Conservation (phyloP, 257 asterid genomes). For the Ballota nigra region DNA sequence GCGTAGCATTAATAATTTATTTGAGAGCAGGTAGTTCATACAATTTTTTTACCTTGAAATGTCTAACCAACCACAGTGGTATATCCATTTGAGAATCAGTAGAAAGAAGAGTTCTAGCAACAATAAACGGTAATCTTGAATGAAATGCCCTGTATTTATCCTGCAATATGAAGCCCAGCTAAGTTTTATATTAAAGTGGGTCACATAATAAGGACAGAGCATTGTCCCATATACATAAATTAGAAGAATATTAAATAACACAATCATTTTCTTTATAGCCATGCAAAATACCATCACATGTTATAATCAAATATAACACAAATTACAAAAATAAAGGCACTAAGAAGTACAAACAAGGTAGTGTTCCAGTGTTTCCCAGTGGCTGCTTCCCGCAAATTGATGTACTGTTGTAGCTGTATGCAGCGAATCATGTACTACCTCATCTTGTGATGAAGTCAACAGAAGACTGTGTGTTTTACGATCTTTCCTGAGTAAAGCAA, state of each 20-base stretch:
- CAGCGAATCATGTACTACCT: constrained; percentile 40
- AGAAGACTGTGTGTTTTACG: constrained; percentile 55
- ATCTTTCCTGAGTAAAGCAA: constrained; percentile 55
- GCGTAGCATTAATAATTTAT: not conserved
- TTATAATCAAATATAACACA: not conserved
- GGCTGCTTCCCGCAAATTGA: constrained; percentile 53
- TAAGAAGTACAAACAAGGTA: constrained; percentile 69
- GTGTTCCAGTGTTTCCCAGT: constrained; percentile 90
- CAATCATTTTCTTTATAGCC: not conserved
- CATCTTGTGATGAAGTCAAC: constrained; percentile 76
- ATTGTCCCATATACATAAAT: not conserved
- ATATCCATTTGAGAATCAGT: constrained; percentile 86
- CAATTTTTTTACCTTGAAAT: constrained; percentile 64
- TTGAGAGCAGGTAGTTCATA: constrained; percentile 14
- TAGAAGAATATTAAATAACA: not conserved
- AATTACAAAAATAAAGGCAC: not conserved
- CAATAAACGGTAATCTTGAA: constrained; percentile 78
- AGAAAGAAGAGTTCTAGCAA: constrained; percentile 92
- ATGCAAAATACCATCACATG: constrained; percentile 14
- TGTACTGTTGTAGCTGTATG: constrained; percentile 46
- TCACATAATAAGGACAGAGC: not conserved
- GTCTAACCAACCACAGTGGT: constrained; percentile 91
- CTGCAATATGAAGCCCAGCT: constrained; percentile 44
- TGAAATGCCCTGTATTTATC: constrained; percentile 71
- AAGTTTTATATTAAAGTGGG: not conserved